Conservation (phyloP, 192 early-diverging fungal genomes). For the Linderina pennispora region DNA sequence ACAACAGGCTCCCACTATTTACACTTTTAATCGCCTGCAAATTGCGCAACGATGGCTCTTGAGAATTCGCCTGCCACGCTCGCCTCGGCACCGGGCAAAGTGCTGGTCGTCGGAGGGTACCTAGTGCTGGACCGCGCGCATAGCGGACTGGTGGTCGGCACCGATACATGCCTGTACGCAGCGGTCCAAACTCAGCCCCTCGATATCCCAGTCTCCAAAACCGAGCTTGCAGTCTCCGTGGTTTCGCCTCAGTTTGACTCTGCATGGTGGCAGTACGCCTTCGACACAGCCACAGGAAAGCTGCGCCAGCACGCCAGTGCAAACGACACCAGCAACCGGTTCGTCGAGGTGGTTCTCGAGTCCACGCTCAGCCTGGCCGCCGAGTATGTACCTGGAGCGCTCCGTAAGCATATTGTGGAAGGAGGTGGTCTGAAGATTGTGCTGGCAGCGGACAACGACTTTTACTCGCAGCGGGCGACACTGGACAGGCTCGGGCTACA, state of each 20-base stretch:
- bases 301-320: slow-evolving; percentile 30
- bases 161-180: slow-evolving; percentile 80
- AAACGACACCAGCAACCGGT: slow-evolving; percentile 18
- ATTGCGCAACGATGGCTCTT: too few relatives aligned
- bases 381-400: background rate
- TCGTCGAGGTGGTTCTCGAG: slow-evolving; percentile 41
- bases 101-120: slow-evolving; percentile 89
- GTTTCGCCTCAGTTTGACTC: slow-evolving; percentile 83
- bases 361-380: slow-evolving; percentile 22
- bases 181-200: slow-evolving; percentile 42
- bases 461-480: slow-evolving; percentile 90
- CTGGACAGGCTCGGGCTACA: slow-evolving; percentile 47
- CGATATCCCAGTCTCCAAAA: slow-evolving; percentile 12
- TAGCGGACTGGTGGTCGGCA: slow-evolving; percentile 78
- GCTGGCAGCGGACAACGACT: slow-evolving; percentile 94
- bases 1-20: too few relatives aligned
- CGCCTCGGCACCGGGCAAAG: slow-evolving; percentile 93
- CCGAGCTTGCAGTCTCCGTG: too few relatives aligned
- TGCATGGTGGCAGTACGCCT: slow-evolving; percentile 71
- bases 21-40: too few relatives aligned
- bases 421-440: slow-evolving; percentile 69
- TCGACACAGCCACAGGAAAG: slow-evolving; percentile 6
- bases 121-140: slow-evolving; percentile 80
- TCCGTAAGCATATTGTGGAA: too few relatives aligned
- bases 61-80: slow-evolving; percentile 27